Conservation (phyloP, 1,284 basidiomycete genomes). For the Phellopilus nigrolimitatus region DNA sequence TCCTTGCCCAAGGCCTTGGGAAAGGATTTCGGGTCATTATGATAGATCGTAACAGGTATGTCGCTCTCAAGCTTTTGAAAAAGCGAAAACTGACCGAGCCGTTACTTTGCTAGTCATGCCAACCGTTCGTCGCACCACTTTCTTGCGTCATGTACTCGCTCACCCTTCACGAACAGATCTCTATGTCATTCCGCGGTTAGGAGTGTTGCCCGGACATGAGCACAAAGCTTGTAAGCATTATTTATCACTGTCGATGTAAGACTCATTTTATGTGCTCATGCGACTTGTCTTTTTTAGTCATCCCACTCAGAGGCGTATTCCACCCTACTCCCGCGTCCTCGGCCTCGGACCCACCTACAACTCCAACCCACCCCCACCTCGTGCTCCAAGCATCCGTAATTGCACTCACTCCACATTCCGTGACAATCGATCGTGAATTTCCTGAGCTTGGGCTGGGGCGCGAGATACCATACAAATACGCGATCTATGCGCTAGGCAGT, state of each 20-base stretch:
- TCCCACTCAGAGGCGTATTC: constrained; percentile 56
- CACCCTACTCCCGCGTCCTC: constrained; percentile 9
- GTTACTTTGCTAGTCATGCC: constrained; percentile 34
- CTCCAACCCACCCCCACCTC: constrained; percentile 25
- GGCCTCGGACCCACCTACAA: neutral
- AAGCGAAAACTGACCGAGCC: constrained; percentile 7
- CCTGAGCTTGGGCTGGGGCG: constrained; percentile 38
- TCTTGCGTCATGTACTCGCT: neutral
- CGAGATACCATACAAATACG: constrained; percentile 45
- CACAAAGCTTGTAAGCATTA: constrained; percentile 60
- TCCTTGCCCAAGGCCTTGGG: constrained; percentile 54
- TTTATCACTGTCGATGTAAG: neutral
- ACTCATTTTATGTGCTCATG: neutral
- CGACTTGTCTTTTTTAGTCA: constrained; percentile 37
- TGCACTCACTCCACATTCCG: constrained; percentile 37
- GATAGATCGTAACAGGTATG: constrained; percentile 66
- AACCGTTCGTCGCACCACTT: constrained; percentile 34
- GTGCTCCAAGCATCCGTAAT: constrained; percentile 46
- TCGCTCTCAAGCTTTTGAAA: constrained; percentile 17
- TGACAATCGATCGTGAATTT: constrained; percentile 43
- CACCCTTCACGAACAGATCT: constrained; percentile 41
- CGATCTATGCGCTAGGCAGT: constrained; percentile 55
- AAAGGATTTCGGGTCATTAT: constrained; percentile 60
- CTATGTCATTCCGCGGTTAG: constrained; percentile 60
- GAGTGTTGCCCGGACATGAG: constrained; percentile 62